A percentile compares a stretch with the other conserved stretches of the same genome.
Evolutionary conservation across 2,329 filamentous ascomycete species (phyloP).

Genomic region (Pseudogymnoascus sp.): DNA sequence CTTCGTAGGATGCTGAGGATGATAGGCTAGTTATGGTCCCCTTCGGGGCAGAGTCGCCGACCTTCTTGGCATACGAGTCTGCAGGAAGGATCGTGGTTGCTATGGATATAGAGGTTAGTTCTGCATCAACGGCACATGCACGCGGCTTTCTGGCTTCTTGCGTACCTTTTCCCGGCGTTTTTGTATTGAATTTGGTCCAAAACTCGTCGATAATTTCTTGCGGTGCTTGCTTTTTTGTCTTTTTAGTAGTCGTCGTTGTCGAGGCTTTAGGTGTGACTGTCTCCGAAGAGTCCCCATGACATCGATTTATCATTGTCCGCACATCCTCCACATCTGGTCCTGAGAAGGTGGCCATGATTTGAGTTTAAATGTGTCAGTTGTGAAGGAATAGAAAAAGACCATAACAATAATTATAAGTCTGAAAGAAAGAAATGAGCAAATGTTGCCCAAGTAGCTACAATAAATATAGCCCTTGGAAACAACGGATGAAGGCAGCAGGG

Average conservation of each 20-base stretch:
- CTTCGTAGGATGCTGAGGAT: conserved; percentile 61
- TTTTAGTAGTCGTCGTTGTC: conserved; percentile 13
- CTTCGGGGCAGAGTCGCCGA: conserved; percentile 48
- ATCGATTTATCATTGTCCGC: not conserved
- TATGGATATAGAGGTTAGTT: conserved; percentile 21
- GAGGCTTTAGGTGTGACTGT: not conserved
- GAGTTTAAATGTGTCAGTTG: not conserved
- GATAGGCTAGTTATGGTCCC: conserved; percentile 47
- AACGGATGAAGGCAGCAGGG: not conserved
- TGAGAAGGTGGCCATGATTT: conserved; percentile 1
- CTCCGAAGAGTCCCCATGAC: not conserved
- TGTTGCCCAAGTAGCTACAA: not conserved
- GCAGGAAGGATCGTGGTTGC: conserved; percentile 64
- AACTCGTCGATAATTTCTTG: conserved; percentile 65
- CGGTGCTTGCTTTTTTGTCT: conserved; percentile 49
- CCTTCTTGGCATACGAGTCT: conserved; percentile 56
- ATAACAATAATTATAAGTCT: not conserved
- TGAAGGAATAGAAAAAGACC: not conserved
- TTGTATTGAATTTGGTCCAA: conserved; percentile 65
- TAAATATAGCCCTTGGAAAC: not conserved
- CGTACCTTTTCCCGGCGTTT: conserved; percentile 60
- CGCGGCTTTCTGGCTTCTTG: not conserved
- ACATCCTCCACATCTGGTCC: not conserved
- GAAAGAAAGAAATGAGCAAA: not conserved
- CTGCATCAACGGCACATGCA: not conserved